Evolutionary conservation across 305 asterid genomes (phyloP), one percentile per base, ranked within the genome.

Genomic region (Stenogyne calaminthoides): DNA sequence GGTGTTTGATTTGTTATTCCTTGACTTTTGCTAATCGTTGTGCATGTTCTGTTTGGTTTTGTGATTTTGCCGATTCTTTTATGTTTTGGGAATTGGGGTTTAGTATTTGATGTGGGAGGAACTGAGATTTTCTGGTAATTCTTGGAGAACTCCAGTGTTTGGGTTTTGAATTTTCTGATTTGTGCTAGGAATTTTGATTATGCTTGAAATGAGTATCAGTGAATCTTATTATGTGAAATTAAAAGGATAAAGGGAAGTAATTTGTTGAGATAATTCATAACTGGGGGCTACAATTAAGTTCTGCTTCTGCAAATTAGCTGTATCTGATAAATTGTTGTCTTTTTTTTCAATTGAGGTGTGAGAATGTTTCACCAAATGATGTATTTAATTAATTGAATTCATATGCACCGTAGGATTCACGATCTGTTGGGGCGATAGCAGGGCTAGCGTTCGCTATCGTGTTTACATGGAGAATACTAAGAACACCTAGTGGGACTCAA

Each of bases 391-490:
- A 34, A 46, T 25, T 64, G 70, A 58, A 18, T 49, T 15, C 22
- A 15, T 49, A 62, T 67, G 62, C 29, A 58, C 65, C 74, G 72
- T 88, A 94, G 98, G 97, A 94, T 79, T 81, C 91, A 34, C 84
- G 89, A 73, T 90, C 97, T 44, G 75, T 87, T 72, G 97, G 96
- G 61, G 91, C 97, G 75, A 69, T 90, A 69, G 97, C 97, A 34
- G 97, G 94, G 67, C 76, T 93, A 76, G 92, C 96, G 63, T 81
- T 94, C 78, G 93, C 97, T n/a, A 60, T 91, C 67, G 89, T 91
- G 71, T 90, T 92, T 80, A 85, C 96, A 12, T 94, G 98, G 97
- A 89, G 93, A 83, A 54, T 89, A 63, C 79, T 86, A 75, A 84
- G 96, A 78, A 67, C 91, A 52, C 91, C 94, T 14, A 83, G 90